These are phyloP conservation scores for Malus sieversii DNA, from an alignment of 306 rosid species.

Conservation along the genomic window DNA sequence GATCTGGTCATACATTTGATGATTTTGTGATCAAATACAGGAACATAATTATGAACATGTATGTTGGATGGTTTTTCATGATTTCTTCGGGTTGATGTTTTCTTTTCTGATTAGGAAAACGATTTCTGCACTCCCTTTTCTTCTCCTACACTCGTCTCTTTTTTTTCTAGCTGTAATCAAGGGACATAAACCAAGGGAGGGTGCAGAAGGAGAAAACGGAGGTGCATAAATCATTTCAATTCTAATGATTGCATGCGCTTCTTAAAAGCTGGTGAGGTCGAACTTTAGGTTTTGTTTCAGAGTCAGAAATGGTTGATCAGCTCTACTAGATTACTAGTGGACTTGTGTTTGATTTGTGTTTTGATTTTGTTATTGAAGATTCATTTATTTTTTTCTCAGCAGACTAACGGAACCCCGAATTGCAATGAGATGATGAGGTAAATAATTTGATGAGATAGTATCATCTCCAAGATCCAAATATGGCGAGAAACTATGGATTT, in stretches of 20 bases:
- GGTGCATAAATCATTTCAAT: too few species aligned
- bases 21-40: neutral
- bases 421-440: constrained; percentile 6
- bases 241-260: neutral
- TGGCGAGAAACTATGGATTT: constrained; percentile 46
- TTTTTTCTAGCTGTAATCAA: too few species aligned
- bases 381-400: neutral
- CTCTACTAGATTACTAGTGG: neutral
- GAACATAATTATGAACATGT: neutral
- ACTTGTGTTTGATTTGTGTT: neutral
- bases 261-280: neutral
- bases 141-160: too few species aligned
- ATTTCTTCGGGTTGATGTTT: neutral
- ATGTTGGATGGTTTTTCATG: neutral
- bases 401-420: neutral
- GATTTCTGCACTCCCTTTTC: too few species aligned
- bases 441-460: constrained; percentile 3
- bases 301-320: neutral
- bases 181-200: too few species aligned
- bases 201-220: too few species aligned
- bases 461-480: constrained; percentile 8
- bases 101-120: neutral
- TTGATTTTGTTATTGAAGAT: neutral
- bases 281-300: neutral
- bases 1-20: neutral